Conservation (phyloP, 495 filamentous ascomycete species). For the Penicillium argentinense region DNA sequence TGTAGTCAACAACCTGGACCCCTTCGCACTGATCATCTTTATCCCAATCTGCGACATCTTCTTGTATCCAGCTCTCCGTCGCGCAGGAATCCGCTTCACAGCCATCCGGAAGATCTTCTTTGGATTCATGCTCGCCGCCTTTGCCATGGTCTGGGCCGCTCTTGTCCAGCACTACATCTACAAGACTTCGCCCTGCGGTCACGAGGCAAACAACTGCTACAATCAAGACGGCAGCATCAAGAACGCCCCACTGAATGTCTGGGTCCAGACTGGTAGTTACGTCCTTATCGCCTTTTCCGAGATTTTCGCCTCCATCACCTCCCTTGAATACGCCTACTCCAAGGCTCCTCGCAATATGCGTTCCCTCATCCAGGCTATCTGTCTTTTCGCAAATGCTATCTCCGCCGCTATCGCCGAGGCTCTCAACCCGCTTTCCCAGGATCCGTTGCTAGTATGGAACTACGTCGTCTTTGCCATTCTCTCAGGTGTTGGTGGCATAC, state of each 20-base stretch:
- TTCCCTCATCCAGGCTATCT: conserved; percentile 65
- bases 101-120: conserved; percentile 68
- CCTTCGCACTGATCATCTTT: conserved; percentile 66
- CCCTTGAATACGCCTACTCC: conserved; percentile 72
- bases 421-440: conserved; percentile 57
- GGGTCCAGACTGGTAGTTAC: conserved; percentile 60
- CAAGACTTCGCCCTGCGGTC: conserved; percentile 52
- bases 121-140: conserved; percentile 60
- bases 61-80: conserved; percentile 64
- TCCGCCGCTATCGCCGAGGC: conserved; percentile 62
- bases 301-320: conserved; percentile 67
- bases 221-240: conserved; percentile 8
- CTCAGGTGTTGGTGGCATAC: conserved; percentile 52
- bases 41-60: conserved; percentile 66
- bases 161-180: conserved; percentile 70
- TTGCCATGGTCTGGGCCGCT: conserved; percentile 60
- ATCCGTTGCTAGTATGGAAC: conserved; percentile 65
- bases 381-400: conserved; percentile 69
- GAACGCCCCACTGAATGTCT: conserved; percentile 50
- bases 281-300: conserved; percentile 65
- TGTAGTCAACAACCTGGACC: conserved; percentile 69
- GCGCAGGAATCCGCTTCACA: conserved; percentile 56
- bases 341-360: conserved; percentile 82
- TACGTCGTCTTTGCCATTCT: conserved; percentile 65
- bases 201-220: conserved; percentile 46